Evolutionary conservation across 768 basidiomycete species (phyloP), one percentile per base, ranked within the genome.

Genomic region (Lepiota subincarnata): DNA sequence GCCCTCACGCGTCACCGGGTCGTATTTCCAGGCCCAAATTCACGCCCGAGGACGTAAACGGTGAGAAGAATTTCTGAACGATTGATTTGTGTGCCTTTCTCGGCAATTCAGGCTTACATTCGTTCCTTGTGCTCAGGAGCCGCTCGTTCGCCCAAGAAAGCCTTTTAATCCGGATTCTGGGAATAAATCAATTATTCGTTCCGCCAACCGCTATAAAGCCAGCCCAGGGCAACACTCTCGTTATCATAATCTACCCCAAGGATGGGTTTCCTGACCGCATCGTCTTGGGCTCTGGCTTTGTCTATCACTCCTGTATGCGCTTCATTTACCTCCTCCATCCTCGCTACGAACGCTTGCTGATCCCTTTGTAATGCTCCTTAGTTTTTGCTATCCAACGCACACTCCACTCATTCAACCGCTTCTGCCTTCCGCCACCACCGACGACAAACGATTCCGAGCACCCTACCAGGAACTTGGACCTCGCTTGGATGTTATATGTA

Each of bases 401-500:
- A 52, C 22, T 20, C 67, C 60, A 61, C 54, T 62, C 64, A 55
- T 64, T 65, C 65, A 51, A 51, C 47, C n/a, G 54, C 57, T 42
- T 53, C 60, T 37, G 44, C 13, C 48, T 56, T 49, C 48, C 64
- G 62, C 42, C 66, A 73, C n/a, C 69, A 73, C n/a, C 69, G 68
- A 52, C 77, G 73, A 53, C 73, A 75, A 52, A 57, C 68, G 40
- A 64, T 76, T 34, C 76, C 76, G 13, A 61, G 71, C 3, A 58
- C 48, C 1, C 73, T 87, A 47, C 83, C 82, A 6, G 70, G 70
- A 2, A 72, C 66, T 45, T 89, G 85, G 85, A 72, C 72, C 14
- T 74, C 76, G 13, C 65, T 73, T 52, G 84, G 84, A 62, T 89
- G 87, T 60, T 81, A 79, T 69, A 78, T 76, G 86, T 87, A 61